Evolutionary conservation across 495 filamentous ascomycete genomes (phyloP).

Genomic region (Neurospora pannonica): DNA sequence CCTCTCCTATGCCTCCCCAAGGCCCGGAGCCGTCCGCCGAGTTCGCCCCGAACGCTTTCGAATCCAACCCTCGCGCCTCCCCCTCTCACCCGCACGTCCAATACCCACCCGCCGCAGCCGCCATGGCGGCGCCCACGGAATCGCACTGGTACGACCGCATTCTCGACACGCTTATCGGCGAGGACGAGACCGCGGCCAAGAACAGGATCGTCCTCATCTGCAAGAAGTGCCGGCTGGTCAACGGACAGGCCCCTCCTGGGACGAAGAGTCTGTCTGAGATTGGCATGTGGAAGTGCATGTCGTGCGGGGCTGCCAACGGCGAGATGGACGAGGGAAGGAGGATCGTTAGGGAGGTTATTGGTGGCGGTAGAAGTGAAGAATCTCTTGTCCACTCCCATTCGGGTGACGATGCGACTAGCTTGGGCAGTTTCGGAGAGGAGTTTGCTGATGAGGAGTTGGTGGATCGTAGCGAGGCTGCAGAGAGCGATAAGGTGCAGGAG

Average conservation of each 20-base stretch:
- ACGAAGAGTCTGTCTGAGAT: conserved; percentile 67
- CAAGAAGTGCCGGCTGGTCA: conserved; percentile 72
- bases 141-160: conserved; percentile 90
- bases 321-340: conserved; percentile 58
- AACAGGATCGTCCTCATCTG: conserved; percentile 90
- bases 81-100: conserved; percentile 19
- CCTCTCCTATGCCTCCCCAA: conserved; percentile 10
- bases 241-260: conserved; percentile 91
- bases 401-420: neutral
- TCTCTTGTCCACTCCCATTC: neutral
- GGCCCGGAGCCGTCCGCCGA: conserved; percentile 33
- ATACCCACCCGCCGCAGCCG: conserved; percentile 20
- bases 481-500: neutral
- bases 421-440: neutral
- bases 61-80: conserved; percentile 25
- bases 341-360: conserved; percentile 42
- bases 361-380: conserved; percentile 3
- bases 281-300: conserved; percentile 81
- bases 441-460: neutral
- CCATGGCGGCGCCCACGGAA: conserved; percentile 34
- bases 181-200: conserved; percentile 87
- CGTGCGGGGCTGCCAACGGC: conserved; percentile 79
- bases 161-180: conserved; percentile 82
- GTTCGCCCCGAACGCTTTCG: conserved; percentile 49
- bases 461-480: neutral